Conservation (phyloP, 441 rosid genomes). For the Melastoma candidum region DNA sequence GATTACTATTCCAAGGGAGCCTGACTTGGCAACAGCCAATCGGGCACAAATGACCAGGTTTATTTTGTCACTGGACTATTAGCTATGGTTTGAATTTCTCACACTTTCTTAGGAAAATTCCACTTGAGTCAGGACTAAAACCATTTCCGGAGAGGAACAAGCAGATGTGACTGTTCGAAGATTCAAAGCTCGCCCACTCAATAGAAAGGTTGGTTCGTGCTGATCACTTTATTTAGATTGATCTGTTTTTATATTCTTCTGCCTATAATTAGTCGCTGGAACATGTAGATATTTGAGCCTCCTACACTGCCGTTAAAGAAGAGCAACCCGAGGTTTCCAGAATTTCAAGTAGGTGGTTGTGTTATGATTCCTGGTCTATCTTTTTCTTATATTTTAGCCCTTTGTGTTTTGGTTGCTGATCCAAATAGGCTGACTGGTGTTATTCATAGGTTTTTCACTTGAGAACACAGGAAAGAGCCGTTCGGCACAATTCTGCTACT, state of each 20-base stretch:
- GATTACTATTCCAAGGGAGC: conserved; percentile 85
- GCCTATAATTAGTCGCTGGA: conserved; percentile 14
- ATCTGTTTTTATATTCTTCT: conserved; percentile 5
- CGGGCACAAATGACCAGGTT: conserved; percentile 80
- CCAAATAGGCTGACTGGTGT: conserved; percentile 7
- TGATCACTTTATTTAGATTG: neutral
- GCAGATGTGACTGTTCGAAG: conserved; percentile 30
- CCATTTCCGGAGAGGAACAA: conserved; percentile 28
- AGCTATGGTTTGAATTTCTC: neutral
- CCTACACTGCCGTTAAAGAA: conserved; percentile 64
- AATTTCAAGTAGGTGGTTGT: conserved; percentile 52
- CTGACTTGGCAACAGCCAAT: conserved; percentile 77
- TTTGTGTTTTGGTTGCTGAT: conserved; percentile 5
- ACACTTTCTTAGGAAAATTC: conserved; percentile 11
- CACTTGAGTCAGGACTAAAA: conserved; percentile 51
- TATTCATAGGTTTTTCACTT: conserved; percentile 64
- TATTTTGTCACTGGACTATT: conserved; percentile 4
- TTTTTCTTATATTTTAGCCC: conserved; percentile 8
- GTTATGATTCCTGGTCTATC: neutral
- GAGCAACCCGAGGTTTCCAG: conserved; percentile 66
- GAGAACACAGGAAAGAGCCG: conserved; percentile 79
- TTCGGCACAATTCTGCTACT: conserved; percentile 50
- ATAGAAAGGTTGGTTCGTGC: conserved; percentile 59
- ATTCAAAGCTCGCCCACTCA: conserved; percentile 86
- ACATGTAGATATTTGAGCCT: conserved; percentile 69